phyloP scores from a whole-genome alignment of 768 basidiomycete species.

The Termitomyces sp. region DNA sequence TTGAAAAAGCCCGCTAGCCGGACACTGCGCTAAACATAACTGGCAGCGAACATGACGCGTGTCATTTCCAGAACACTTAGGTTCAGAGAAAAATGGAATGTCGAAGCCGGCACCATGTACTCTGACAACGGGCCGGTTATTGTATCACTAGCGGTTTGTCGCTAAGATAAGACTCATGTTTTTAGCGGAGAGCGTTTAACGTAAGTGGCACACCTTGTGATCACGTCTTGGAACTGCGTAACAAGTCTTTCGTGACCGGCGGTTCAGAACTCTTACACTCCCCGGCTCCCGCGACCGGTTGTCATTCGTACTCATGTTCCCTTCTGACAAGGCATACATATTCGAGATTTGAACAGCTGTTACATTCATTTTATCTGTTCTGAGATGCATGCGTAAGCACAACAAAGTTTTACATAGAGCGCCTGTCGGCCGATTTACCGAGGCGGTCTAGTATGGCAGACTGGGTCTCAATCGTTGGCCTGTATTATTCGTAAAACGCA shows the following conservation, averaged over 20 bases:
- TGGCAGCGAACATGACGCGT: background rate
- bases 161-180: background rate
- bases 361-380: background rate
- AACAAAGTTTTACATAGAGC: background rate
- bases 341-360: background rate
- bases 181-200: background rate
- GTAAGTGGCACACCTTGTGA: background rate
- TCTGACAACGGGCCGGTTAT: background rate
- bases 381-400: background rate
- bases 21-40: background rate
- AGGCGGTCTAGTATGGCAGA: background rate
- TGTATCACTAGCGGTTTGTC: background rate
- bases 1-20: background rate
- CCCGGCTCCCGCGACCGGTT: conserved; percentile 8
- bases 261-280: conserved; percentile 4
- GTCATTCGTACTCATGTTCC: background rate
- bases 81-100: background rate
- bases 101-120: background rate
- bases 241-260: conserved; percentile 10
- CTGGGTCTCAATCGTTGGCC: background rate
- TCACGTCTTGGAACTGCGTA: background rate
- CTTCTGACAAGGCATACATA: background rate
- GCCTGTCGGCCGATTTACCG: background rate
- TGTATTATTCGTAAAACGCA: background rate
- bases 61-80: background rate